Percentiles rank a stretch among this genome's conserved stretches.
Conservation (phyloP, 352 stramenopile genomes). For the Plasmopara halstedii region DNA sequence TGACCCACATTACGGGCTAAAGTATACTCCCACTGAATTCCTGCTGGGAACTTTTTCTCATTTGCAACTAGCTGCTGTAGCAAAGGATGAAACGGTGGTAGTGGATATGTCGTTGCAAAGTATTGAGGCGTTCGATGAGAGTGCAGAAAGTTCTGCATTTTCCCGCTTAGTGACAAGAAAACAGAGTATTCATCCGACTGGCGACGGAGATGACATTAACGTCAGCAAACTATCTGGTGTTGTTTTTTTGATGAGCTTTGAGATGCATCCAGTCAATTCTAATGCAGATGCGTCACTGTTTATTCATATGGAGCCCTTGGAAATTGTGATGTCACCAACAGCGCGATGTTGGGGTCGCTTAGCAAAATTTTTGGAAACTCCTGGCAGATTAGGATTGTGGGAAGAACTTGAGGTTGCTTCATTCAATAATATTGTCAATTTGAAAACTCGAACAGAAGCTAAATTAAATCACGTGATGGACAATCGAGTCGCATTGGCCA, state of each 20-base stretch:
- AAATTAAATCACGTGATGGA: slow-evolving; percentile 88
- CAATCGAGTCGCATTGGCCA: slow-evolving; percentile 67
- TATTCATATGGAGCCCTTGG: slow-evolving; percentile 79
- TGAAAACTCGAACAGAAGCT: slow-evolving; percentile 78
- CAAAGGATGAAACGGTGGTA: slow-evolving; percentile 59
- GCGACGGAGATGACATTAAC: slow-evolving; percentile 43
- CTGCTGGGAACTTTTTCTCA: slow-evolving; percentile 71
- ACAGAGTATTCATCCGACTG: slow-evolving; percentile 29
- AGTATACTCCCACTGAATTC: slow-evolving; percentile 71
- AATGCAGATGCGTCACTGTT: slow-evolving; percentile 67
- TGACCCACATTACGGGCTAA: slow-evolving; percentile 52
- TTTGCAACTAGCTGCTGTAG: slow-evolving; percentile 64
- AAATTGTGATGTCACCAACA: slow-evolving; percentile 83
- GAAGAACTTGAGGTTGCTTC: slow-evolving; percentile 82
- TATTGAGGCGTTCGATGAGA: slow-evolving; percentile 83
- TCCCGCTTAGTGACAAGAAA: slow-evolving; percentile 73
- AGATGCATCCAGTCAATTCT: slow-evolving; percentile 62
- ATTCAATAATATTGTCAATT: slow-evolving; percentile 87
- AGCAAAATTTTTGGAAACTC: slow-evolving; percentile 67
- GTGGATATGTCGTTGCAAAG: slow-evolving; percentile 81
- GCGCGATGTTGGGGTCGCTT: slow-evolving; percentile 74
- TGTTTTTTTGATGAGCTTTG: slow-evolving; percentile 80
- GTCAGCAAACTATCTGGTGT: slow-evolving; percentile 61
- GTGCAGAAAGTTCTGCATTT: slow-evolving; percentile 75
- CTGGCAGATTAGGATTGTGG: slow-evolving; percentile 71